Base-by-base conservation (phyloP, 305 asterid species). In the Salvia sclarea region DNA sequence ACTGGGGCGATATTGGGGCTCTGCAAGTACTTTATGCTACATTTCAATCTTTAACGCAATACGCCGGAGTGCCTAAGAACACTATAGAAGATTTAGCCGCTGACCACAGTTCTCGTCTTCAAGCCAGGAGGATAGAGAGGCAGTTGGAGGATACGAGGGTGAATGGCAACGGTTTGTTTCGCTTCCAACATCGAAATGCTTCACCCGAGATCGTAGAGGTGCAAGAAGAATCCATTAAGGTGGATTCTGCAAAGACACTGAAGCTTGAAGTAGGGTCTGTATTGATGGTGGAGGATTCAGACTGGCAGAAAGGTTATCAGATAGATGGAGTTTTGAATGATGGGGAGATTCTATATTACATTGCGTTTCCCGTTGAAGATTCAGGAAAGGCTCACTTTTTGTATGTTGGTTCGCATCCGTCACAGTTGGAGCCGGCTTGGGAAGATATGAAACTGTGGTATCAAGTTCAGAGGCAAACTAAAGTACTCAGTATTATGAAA, bases 361-460 rank as follows among this genome's bases (percentile, higher is more conserved):
- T 85, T 64, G 89, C 87, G 11, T 82, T 94, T 22, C 77, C 88
- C 54, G 79, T 88, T 16, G 89, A 88, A 56, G 86, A 85, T 68
- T 85, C 86, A 1, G 84, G 80, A 61, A 85, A 78, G 63, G 38
- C 69, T 66, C 75, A 82, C 59, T 88, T 90, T 80, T 80, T 93
- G 63, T 88, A 85, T 68, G 81, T 90, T 44, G 98, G 98, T 37
- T 90, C 97, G 44, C 94, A 84, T 72, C 92, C 97, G 64, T 85
- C 98, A 57, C 96, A 86, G 67, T 75, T 93, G 69, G 98, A 93
- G 86, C 95, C 96, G n/a, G 96, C 96, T 7, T 93, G 94, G 94
- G 96, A 90, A 78, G 96, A 91, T 76, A 87, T 93, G 97, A 86
- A 90, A 24, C 69, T 85, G 63, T 93, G 98, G 98, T 93, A 88